Conservation (phyloP, 306 rosid genomes). For the Vigna trinervia region DNA sequence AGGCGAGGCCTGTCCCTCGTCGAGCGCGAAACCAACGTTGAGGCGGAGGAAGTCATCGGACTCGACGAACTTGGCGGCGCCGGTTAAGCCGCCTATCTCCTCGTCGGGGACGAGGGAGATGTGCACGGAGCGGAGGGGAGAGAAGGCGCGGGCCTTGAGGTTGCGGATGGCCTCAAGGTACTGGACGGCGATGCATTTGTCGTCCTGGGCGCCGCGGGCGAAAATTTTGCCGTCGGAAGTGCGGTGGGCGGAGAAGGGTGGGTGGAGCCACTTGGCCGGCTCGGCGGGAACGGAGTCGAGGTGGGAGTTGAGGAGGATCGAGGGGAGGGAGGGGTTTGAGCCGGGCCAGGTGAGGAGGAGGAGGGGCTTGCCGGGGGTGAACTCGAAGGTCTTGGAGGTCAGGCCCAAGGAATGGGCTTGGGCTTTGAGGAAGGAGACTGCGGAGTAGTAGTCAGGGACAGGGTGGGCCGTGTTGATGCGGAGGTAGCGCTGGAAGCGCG, state of each 20-base stretch:
- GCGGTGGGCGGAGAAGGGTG: conserved; percentile 79
- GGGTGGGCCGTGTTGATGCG: conserved; percentile 90
- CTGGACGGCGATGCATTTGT: conserved; percentile 81
- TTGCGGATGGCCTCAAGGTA: conserved; percentile 86
- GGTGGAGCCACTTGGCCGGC: conserved; percentile 79
- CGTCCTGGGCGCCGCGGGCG: conserved; percentile 96
- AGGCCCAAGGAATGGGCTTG: conserved; percentile 56
- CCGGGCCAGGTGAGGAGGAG: conserved; percentile 91
- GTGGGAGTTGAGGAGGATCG: conserved; percentile 88
- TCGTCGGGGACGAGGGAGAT: conserved; percentile 86
- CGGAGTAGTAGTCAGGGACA: conserved; percentile 70
- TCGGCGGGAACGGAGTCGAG: conserved; percentile 97
- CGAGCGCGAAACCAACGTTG: conserved; percentile 75
- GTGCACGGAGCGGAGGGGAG: conserved; percentile 71
- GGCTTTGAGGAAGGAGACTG: conserved; percentile 73
- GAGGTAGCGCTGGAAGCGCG: conserved; percentile 85
- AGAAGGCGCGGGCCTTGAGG: conserved; percentile 47
- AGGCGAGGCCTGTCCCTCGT: conserved; percentile 86
- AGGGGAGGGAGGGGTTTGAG: conserved; percentile 70
- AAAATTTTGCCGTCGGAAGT: conserved; percentile 65
- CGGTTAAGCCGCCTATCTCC: conserved; percentile 78
- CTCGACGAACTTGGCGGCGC: conserved; percentile 59
- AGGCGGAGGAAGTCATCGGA: conserved; percentile 62
- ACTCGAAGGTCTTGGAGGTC: conserved; percentile 54
- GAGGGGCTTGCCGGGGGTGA: conserved; percentile 65